Conservation (phyloP, 148 eudicot genomes). For the Arctostaphylos glauca region DNA sequence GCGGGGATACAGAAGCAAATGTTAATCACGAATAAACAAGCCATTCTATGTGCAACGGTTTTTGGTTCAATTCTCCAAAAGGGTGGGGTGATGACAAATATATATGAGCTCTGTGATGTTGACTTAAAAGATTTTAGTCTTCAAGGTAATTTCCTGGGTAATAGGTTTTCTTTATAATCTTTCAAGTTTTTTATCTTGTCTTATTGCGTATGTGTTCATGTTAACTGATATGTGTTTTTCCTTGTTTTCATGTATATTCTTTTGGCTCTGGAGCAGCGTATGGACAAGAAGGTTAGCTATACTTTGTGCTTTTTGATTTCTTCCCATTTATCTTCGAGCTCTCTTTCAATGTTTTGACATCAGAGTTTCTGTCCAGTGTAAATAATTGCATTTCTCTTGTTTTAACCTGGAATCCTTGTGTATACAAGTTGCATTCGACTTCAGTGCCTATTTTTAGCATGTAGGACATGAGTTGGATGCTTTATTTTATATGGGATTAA, state of each 20-base stretch:
- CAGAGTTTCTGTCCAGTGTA: background rate
- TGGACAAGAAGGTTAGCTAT: slow-evolving; percentile 70
- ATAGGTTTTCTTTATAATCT: background rate
- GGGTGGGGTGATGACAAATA: slow-evolving; percentile 80
- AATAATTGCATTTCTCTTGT: background rate
- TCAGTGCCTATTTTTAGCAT: background rate
- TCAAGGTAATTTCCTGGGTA: slow-evolving; percentile 52
- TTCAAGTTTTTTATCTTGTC: background rate
- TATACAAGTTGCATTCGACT: background rate
- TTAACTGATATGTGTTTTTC: slow-evolving; percentile 28
- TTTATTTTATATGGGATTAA: too few relatives aligned
- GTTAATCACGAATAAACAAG: slow-evolving; percentile 89
- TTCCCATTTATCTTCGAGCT: background rate
- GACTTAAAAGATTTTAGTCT: slow-evolving; percentile 88
- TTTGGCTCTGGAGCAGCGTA: slow-evolving; percentile 52
- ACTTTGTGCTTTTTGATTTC: slow-evolving; percentile 3
- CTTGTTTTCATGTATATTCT: slow-evolving; percentile 13
- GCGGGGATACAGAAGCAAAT: slow-evolving; percentile 76
- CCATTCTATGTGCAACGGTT: slow-evolving; percentile 81
- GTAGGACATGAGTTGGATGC: background rate
- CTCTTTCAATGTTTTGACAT: background rate
- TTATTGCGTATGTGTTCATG: slow-evolving; percentile 8
- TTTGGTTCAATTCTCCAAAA: slow-evolving; percentile 77
- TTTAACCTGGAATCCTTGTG: background rate
- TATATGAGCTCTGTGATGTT: slow-evolving; percentile 94